Percentiles rank a stretch among this genome's conserved stretches.
phyloP scores from a whole-genome alignment of 2,329 filamentous ascomycete genomes.

The Daldinia sp. region DNA sequence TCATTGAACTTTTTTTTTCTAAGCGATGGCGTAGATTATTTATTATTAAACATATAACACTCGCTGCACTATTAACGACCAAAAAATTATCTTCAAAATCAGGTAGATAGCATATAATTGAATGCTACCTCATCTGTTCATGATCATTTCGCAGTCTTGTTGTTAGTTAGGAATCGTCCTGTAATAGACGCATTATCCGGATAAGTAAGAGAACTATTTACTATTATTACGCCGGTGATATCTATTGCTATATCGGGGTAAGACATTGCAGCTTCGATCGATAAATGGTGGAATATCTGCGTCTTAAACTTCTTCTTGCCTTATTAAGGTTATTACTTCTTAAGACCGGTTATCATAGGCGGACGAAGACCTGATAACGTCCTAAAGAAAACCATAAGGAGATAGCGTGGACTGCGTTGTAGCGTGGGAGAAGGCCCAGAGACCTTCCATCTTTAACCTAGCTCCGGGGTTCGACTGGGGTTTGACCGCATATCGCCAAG shows the following conservation, averaged over 20 bases:
- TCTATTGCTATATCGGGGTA: background rate
- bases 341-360: background rate
- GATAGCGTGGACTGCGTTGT: too few relatives aligned
- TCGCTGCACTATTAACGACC: too few relatives aligned
- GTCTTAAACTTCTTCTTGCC: background rate
- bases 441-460: slow-evolving; percentile 48
- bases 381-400: background rate
- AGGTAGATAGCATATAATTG: too few relatives aligned
- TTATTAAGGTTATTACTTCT: background rate
- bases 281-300: background rate
- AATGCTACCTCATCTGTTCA: too few relatives aligned
- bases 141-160: too few relatives aligned
- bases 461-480: slow-evolving; percentile 12
- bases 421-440: background rate
- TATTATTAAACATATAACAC: too few relatives aligned
- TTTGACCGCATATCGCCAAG: slow-evolving; percentile 30
- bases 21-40: too few relatives aligned
- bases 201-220: background rate
- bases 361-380: background rate
- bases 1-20: too few relatives aligned
- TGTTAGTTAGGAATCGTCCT: too few relatives aligned
- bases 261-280: background rate
- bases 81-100: too few relatives aligned
- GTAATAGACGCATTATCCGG: background rate
- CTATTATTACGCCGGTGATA: background rate